Evolutionary conservation across 1,284 basidiomycete genomes (phyloP).

Genomic region (Amylostereum areolatum): DNA sequence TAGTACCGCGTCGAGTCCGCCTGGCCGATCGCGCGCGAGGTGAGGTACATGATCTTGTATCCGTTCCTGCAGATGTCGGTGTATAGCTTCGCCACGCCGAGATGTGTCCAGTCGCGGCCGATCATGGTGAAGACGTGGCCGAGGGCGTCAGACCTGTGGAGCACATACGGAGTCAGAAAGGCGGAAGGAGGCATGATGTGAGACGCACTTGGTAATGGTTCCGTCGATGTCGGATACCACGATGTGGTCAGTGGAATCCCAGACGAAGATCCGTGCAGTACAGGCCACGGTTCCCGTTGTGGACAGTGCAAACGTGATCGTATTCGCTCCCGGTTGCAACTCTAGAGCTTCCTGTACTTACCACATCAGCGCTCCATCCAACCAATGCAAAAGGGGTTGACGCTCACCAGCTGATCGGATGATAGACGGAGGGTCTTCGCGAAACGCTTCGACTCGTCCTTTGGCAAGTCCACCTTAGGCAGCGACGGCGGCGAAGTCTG

Average conservation of each 20-base stretch:
- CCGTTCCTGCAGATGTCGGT: conserved; percentile 96
- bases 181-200: neutral
- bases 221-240: conserved; percentile 99
- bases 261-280: conserved; percentile 91
- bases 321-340: conserved; percentile 86
- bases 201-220: conserved; percentile 90
- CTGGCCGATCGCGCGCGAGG: conserved; percentile 96
- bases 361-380: neutral
- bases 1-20: conserved; percentile 97
- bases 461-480: conserved; percentile 21
- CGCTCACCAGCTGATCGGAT: conserved; percentile 72
- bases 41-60: conserved; percentile 98
- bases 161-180: neutral
- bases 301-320: conserved; percentile 93
- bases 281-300: conserved; percentile 84
- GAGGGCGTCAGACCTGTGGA: conserved; percentile 84
- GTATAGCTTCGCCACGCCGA: conserved; percentile 97
- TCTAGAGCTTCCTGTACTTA: conserved; percentile 71
- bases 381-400: neutral
- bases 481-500: conserved; percentile 7
- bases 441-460: conserved; percentile 47
- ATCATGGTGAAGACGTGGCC: conserved; percentile 99
- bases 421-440: conserved; percentile 91
- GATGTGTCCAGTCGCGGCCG: conserved; percentile 99
- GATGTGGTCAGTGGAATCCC: conserved; percentile 87